Percentiles rank a stretch among this genome's conserved stretches.
These are phyloP conservation scores for Groenewaldozyma tartarivorans DNA, from an alignment of 805 yeast genomes.

Conservation along the genomic window DNA sequence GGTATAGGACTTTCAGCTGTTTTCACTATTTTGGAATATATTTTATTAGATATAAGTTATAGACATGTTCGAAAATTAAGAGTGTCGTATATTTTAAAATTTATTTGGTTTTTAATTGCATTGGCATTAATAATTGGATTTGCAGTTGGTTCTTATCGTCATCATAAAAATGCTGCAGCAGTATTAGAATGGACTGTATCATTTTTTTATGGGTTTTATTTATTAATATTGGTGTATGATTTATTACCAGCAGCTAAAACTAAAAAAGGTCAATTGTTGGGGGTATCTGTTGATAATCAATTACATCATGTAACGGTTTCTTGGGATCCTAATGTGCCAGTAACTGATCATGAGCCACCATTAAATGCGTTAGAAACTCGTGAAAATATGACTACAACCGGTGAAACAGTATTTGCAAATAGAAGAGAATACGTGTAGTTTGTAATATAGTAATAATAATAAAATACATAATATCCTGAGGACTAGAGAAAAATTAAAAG, in stretches of 20 bases:
- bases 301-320: slow-evolving; percentile 4
- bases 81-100: slow-evolving; percentile 40
- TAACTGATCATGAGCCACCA: slow-evolving; percentile 8
- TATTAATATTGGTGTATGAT: slow-evolving; percentile 57
- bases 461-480: slow-evolving; percentile 3
- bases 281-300: slow-evolving; percentile 7
- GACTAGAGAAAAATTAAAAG: slow-evolving; percentile 3
- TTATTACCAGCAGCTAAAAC: slow-evolving; percentile 51
- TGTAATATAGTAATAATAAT: not conserved
- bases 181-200: slow-evolving; percentile 78
- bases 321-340: slow-evolving; percentile 10
- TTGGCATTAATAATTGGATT: slow-evolving; percentile 61
- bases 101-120: slow-evolving; percentile 58
- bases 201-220: slow-evolving; percentile 72
- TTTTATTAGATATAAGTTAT: slow-evolving; percentile 38
- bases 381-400: slow-evolving; percentile 6
- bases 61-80: slow-evolving; percentile 26
- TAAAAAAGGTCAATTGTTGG: slow-evolving; percentile 19
- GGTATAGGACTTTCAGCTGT: slow-evolving; percentile 47
- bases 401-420: slow-evolving; percentile 11
- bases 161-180: slow-evolving; percentile 41
- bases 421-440: slow-evolving; percentile 4
- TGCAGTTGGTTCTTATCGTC: slow-evolving; percentile 33
- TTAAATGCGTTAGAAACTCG: slow-evolving; percentile 9
- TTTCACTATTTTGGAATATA: slow-evolving; percentile 37